Evolutionary conservation across 139 green algal genomes (phyloP).

Genomic region (Raphidocelis subcapitata): DNA sequence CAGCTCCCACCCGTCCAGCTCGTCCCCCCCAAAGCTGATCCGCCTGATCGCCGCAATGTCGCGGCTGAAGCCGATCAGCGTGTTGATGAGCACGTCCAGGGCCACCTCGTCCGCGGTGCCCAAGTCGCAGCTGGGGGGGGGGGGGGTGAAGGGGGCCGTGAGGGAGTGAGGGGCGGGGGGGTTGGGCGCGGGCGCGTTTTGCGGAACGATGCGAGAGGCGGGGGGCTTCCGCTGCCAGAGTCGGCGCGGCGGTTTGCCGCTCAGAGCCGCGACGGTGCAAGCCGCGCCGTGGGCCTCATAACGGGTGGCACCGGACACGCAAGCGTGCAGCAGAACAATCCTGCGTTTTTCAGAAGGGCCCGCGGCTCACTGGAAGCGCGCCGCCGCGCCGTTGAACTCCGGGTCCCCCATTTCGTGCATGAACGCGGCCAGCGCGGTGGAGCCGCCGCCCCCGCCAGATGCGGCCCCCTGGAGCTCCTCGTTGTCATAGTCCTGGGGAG

Average conservation of each 20-base stretch:
- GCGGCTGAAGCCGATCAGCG: constrained; percentile 67
- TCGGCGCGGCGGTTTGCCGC: no score
- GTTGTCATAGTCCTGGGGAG: constrained; percentile 68
- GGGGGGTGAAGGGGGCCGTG: neutral
- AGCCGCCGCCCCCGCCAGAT: neutral
- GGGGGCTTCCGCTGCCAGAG: no score
- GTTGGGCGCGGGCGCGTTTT: no score
- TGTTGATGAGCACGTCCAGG: constrained; percentile 89
- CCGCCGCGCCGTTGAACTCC: constrained; percentile 58
- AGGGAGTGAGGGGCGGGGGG: neutral
- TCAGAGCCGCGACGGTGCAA: no score
- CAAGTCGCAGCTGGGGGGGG: constrained; percentile 55
- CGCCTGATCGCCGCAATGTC: constrained; percentile 65
- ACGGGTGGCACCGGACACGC: no score
- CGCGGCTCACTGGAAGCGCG: constrained; percentile 52
- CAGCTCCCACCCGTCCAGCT: constrained; percentile 66
- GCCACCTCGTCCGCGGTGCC: constrained; percentile 86
- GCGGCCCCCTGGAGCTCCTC: constrained; percentile 26
- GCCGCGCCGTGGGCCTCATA: no score
- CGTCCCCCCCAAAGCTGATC: constrained; percentile 65
- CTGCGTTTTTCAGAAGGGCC: no score
- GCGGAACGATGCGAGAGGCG: no score
- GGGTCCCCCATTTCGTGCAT: constrained; percentile 73
- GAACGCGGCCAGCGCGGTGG: constrained; percentile 32
- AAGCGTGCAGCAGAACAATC: no score